Evolutionary conservation across 2,329 filamentous ascomycete species (phyloP), one percentile per base, ranked within the genome.

Genomic region (Claviceps monticola): DNA sequence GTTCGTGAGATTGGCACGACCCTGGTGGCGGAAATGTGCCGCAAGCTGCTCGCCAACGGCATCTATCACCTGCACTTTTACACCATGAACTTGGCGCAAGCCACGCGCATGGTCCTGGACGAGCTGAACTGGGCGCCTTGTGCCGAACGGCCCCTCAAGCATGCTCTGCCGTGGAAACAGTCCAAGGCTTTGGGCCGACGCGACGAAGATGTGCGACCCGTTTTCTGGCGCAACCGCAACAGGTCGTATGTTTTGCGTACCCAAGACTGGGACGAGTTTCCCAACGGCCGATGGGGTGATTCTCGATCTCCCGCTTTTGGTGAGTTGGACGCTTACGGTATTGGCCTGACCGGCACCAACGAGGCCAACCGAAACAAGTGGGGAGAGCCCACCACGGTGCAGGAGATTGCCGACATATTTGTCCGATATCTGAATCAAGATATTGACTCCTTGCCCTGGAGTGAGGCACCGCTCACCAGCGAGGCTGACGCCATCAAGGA

Each of bases 211-310:
- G 93, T 98, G 44, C 87, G 93, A 50, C 93, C 93, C 37, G 95
- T 98, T 59, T 98, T 98, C 77, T 98, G 93, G 93, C 84, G 91
- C 60, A 96, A 97, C 71, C 82, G 93, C 53, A 93, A 95, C 70
- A 89, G 93, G 64, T 95, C 90, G 4, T 98, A 98, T 62, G 83
- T 98, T 51, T 83, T 88, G 52, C 88, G 93, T 51, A 98, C 93
- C 0, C 90, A 96, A 65, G 91, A 96, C 60, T 98, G 93, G 93
- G 93, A 98, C 62, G 93, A 98, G 67, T 98, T 96, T 61, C 93
- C 93, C 52, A 98, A 98, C 74, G 93, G 93, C 46, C 86, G 93
- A 68, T 98, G 93, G 93, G 94, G 93, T 69, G 93, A 98, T 68
- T 91, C 90, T 50, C 81, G 93, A 57, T 97, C 91, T 53, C 93